phyloP scores from a whole-genome alignment of 805 yeast genomes.

The Candida insectorum region DNA sequence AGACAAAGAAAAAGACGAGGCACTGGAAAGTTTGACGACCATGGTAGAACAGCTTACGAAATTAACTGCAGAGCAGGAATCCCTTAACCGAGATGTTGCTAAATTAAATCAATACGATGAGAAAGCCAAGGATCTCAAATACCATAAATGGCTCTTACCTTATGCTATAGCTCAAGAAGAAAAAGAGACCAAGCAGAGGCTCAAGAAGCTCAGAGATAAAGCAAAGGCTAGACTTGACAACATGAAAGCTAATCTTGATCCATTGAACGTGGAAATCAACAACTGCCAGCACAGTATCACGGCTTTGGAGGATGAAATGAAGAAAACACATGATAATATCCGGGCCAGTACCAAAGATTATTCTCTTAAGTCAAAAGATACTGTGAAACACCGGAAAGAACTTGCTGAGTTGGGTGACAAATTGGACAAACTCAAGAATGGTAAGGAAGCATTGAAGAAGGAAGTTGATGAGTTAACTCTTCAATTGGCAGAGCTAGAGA shows the following conservation, averaged over 20 bases:
- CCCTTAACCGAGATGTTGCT: constrained; percentile 44
- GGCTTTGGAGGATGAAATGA: too few relatives aligned
- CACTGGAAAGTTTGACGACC: constrained; percentile 23
- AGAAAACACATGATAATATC: too few relatives aligned
- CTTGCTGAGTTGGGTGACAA: constrained; percentile 1
- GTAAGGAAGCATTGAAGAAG: constrained; percentile 4
- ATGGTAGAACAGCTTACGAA: constrained; percentile 25
- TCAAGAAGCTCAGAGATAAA: constrained; percentile 32
- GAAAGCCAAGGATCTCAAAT: constrained; percentile 36
- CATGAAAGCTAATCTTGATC: constrained; percentile 21
- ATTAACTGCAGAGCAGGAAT: constrained; percentile 34
- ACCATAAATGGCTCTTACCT: constrained; percentile 38
- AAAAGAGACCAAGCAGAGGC: constrained; percentile 25
- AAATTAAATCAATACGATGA: constrained; percentile 44
- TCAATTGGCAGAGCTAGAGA: constrained; percentile 11
- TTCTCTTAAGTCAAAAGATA: too few relatives aligned
- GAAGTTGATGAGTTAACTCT: constrained; percentile 10
- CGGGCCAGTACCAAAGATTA: too few relatives aligned
- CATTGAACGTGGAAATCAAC: constrained; percentile 14
- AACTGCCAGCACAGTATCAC: too few relatives aligned
- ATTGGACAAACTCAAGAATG: constrained; percentile 5
- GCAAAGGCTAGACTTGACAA: constrained; percentile 29
- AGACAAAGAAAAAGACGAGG: constrained; percentile 38
- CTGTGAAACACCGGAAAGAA: background rate
- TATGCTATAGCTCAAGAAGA: constrained; percentile 39